Evolutionary conservation across 345 rosid species (phyloP), one percentile per base, ranked within the genome.

Genomic region (Turnera subulata): DNA sequence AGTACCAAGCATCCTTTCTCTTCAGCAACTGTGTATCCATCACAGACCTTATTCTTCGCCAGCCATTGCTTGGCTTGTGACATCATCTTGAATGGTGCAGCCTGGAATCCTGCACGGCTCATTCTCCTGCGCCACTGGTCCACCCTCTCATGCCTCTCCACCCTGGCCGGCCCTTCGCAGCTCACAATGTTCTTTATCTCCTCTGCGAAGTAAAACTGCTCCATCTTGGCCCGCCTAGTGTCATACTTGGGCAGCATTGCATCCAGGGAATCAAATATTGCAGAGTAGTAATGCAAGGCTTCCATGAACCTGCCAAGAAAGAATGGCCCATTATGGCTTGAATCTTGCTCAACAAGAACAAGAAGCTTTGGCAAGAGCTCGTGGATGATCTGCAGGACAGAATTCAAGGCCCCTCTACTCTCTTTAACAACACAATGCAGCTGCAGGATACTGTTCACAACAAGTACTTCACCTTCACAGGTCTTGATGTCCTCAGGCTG

Each of bases 21-120:
- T 50, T 84, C 91, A 56, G 66, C 72, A 40, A 78, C 65, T 0
- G 84, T 80, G 72, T 78, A 84, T 3, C 79, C 87, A 26, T 82
- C 77, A 23, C 72, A 60, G 11, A 68, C 70, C 19, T 56, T 70
- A 14, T 67, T 72, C 51, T 68, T 74, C 59, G 54, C 68, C 9
- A 82, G 74, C 91, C 91, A 82, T 56, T 80, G 65, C 72, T 78
- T 79, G 55, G 84, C 76, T 66, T 66, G 78, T 55, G 67, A 55
- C 63, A 80, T 11, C 80, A 76, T 73, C 82, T 73, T 80, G 18
- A 76, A 53, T 0, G 83, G 82, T 29, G 80, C 71, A 17, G 71
- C 80, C 72, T 82, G 91, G 26, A 84, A 84, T 15, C 85, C 82
- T 0, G 87, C 87, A n/a, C 85, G 80, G 64, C 85, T 84, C 87